These are phyloP conservation scores for Wickerhamomyces xylosicus DNA, from an alignment of 805 yeast genomes.

Conservation along the genomic window DNA sequence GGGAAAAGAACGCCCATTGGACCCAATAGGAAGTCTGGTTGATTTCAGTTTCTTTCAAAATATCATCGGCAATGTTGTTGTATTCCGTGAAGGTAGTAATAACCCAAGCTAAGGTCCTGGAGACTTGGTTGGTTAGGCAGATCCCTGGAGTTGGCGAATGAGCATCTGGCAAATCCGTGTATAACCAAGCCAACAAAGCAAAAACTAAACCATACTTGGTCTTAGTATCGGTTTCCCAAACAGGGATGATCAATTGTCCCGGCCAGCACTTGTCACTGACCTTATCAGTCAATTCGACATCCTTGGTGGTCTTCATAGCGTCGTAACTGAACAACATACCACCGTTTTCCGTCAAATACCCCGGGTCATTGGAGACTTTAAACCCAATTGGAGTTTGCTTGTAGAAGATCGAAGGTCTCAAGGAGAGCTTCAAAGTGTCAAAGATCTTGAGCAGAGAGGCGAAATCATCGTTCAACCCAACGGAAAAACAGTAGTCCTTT, in stretches of 20 bases:
- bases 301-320: conserved; percentile 35
- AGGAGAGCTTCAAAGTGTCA: conserved; percentile 53
- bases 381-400: conserved; percentile 55
- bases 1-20: conserved; percentile 58
- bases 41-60: conserved; percentile 38
- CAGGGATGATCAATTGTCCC: conserved; percentile 77
- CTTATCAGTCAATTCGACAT: conserved; percentile 40
- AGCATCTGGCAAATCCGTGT: conserved; percentile 85
- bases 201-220: conserved; percentile 27
- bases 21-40: conserved; percentile 30
- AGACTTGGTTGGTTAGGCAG: conserved; percentile 57
- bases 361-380: conserved; percentile 55
- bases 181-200: conserved; percentile 61
- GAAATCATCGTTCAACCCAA: conserved; percentile 50
- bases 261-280: conserved; percentile 68
- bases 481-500: conserved; percentile 82
- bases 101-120: conserved; percentile 20
- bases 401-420: conserved; percentile 76
- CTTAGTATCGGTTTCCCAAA: conserved; percentile 44
- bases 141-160: conserved; percentile 90
- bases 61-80: conserved; percentile 29
- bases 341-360: conserved; percentile 77
- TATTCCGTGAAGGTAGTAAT: conserved; percentile 28
- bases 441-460: conserved; percentile 53
- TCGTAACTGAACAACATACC: conserved; percentile 58